phyloP scores from a whole-genome alignment of 2,329 filamentous ascomycete species.

The Alternaria triticina region DNA sequence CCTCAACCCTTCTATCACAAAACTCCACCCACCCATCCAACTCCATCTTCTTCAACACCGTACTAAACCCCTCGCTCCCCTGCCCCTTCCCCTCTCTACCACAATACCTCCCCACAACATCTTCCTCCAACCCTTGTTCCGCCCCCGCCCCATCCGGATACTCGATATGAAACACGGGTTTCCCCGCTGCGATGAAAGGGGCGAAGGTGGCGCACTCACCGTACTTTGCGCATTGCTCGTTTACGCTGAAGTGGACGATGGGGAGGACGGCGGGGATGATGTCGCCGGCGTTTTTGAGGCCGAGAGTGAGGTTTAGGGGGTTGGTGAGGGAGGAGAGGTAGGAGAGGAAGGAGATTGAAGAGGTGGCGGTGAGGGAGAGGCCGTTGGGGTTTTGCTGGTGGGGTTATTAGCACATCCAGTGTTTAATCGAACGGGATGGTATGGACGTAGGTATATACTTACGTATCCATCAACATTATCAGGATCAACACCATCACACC shows the following conservation, averaged over 20 bases:
- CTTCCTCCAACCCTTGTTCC: slow-evolving; percentile 40
- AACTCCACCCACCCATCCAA: slow-evolving; percentile 68
- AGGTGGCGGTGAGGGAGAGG: slow-evolving; percentile 62
- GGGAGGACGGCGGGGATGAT: slow-evolving; percentile 62
- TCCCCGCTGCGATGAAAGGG: slow-evolving; percentile 64
- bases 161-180: slow-evolving; percentile 77
- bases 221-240: slow-evolving; percentile 71
- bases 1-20: slow-evolving; percentile 50
- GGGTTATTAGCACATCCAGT: too few species aligned
- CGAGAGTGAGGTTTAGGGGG: slow-evolving; percentile 64
- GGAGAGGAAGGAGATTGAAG: slow-evolving; percentile 65
- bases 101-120: slow-evolving; percentile 51
- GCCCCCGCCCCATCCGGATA: slow-evolving; percentile 62
- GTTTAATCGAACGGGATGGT: too few species aligned
- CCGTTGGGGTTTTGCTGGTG: slow-evolving; percentile 64
- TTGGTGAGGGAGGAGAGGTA: slow-evolving; percentile 65
- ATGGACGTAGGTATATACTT: slow-evolving; percentile 30
- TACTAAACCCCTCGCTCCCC: slow-evolving; percentile 63
- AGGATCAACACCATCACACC: slow-evolving; percentile 72
- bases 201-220: slow-evolving; percentile 65
- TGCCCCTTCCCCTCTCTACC: slow-evolving; percentile 40
- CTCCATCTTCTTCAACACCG: slow-evolving; percentile 69
- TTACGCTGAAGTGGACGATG: slow-evolving; percentile 69
- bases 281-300: slow-evolving; percentile 71
- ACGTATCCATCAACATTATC: slow-evolving; percentile 74